A percentile compares a stretch with the other conserved stretches of the same genome.
Evolutionary conservation across 306 rosid species (phyloP).

Genomic region (Delonix regia): DNA sequence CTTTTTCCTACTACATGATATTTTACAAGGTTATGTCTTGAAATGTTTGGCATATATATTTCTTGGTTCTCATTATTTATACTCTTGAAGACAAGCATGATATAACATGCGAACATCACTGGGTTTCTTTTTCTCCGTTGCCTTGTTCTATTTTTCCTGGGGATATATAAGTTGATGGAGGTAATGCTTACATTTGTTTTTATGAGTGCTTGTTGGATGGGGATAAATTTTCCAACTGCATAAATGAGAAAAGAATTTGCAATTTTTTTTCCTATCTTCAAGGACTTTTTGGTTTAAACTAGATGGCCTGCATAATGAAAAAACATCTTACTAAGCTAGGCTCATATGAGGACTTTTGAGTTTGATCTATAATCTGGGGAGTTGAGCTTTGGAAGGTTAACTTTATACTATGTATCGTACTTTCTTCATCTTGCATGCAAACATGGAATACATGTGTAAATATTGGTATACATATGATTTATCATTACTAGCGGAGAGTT

Average conservation of each 20-base stretch:
- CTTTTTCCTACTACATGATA: background rate
- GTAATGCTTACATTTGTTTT: background rate
- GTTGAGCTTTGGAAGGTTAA: conserved; percentile 25
- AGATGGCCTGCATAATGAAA: conserved; percentile 9
- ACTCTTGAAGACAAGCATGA: conserved; percentile 1
- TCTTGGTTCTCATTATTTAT: conserved; percentile 2
- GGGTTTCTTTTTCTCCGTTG: background rate
- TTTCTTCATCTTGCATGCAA: background rate
- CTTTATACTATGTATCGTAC: conserved; percentile 21
- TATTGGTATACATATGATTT: background rate
- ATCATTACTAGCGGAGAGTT: conserved; percentile 38
- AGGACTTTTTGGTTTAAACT: conserved; percentile 25
- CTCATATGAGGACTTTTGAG: conserved; percentile 16
- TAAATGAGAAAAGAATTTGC: background rate
- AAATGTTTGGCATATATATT: background rate
- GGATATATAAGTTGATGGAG: background rate
- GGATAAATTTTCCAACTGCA: background rate
- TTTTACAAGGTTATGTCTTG: background rate
- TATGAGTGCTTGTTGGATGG: background rate
- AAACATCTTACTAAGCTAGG: background rate
- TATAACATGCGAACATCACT: conserved; percentile 13
- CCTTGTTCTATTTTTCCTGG: background rate
- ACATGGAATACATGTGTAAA: background rate
- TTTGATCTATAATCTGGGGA: conserved; percentile 28
- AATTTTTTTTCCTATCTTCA: background rate